Evolutionary conservation across 2,329 filamentous ascomycete species (phyloP).

Genomic region (Aspergillus fumigatiaffinis): DNA sequence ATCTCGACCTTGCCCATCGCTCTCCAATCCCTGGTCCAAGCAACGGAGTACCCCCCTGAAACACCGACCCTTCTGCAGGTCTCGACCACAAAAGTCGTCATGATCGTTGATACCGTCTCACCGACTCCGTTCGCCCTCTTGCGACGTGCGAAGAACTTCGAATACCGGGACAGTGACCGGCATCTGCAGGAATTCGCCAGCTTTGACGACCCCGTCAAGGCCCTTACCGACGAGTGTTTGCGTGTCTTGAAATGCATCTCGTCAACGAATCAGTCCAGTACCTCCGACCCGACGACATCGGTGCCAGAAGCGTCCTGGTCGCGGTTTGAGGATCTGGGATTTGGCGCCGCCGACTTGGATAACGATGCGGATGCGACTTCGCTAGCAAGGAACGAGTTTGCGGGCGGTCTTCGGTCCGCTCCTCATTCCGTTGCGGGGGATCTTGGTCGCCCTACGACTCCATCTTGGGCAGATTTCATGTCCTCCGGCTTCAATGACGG

Average conservation of each 20-base stretch:
- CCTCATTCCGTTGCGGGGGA: slow-evolving; percentile 65
- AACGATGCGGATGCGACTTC: slow-evolving; percentile 46
- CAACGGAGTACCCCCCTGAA: slow-evolving; percentile 90
- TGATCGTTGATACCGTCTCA: slow-evolving; percentile 94
- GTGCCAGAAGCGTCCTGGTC: slow-evolving; percentile 92
- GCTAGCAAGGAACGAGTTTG: slow-evolving; percentile 35
- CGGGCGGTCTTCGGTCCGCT: slow-evolving; percentile 57
- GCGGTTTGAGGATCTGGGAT: slow-evolving; percentile 91
- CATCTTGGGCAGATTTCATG: slow-evolving; percentile 97
- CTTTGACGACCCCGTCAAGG: slow-evolving; percentile 82
- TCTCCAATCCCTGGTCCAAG: slow-evolving; percentile 81
- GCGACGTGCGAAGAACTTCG: slow-evolving; percentile 87
- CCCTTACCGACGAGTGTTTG: slow-evolving; percentile 88
- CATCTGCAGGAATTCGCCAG: slow-evolving; percentile 82
- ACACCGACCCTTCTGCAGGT: slow-evolving; percentile 72
- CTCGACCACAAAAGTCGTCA: slow-evolving; percentile 81
- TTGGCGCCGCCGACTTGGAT: slow-evolving; percentile 69
- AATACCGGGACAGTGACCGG: slow-evolving; percentile 84
- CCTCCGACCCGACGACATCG: slow-evolving; percentile 65
- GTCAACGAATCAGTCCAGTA: slow-evolving; percentile 78
- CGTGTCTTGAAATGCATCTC: slow-evolving; percentile 87
- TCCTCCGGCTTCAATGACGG: slow-evolving; percentile 86
- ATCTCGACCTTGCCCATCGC: slow-evolving; percentile 87
- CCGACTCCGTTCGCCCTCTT: slow-evolving; percentile 89
- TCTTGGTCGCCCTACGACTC: slow-evolving; percentile 80